These are phyloP conservation scores for Septoria linicola DNA, from an alignment of 2,329 filamentous ascomycete species.

Conservation along the genomic window DNA sequence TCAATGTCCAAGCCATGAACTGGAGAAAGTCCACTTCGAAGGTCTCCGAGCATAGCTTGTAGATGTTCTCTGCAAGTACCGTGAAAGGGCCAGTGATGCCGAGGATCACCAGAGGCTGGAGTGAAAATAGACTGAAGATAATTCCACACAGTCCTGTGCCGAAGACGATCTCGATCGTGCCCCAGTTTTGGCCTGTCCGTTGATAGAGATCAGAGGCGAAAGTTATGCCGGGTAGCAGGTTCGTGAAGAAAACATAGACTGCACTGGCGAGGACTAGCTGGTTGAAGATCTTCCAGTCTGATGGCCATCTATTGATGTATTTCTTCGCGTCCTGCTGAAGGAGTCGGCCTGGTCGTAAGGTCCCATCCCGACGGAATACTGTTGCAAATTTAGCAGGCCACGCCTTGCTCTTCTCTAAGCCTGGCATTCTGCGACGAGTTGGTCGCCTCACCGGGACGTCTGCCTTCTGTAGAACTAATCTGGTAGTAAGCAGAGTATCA, in stretches of 20 bases:
- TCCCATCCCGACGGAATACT: not conserved
- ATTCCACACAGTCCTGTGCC: conserved; percentile 64
- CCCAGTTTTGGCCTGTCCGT: conserved; percentile 62
- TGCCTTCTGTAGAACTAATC: not conserved
- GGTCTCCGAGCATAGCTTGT: conserved; percentile 55
- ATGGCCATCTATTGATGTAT: conserved; percentile 33
- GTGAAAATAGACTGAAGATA: conserved; percentile 61
- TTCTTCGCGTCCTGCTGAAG: conserved; percentile 36
- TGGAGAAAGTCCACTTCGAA: conserved; percentile 63
- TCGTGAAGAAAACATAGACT: conserved; percentile 67
- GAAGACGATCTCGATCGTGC: conserved; percentile 66
- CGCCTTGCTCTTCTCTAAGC: not conserved
- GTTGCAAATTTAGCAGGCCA: not conserved
- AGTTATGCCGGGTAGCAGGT: conserved; percentile 64
- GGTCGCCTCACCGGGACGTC: not conserved
- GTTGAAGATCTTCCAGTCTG: conserved; percentile 54
- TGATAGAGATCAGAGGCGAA: conserved; percentile 65
- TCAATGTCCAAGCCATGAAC: conserved; percentile 67
- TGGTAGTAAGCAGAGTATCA: not conserved
- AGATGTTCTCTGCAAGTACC: conserved; percentile 66
- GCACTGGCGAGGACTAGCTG: conserved; percentile 63
- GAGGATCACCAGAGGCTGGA: conserved; percentile 64
- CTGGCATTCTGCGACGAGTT: not conserved
- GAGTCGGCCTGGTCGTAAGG: conserved; percentile 37
- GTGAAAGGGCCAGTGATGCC: conserved; percentile 67